Evolutionary conservation across 2,329 filamentous ascomycete genomes (phyloP).

Genomic region (Cordyceps cateniannulata): DNA sequence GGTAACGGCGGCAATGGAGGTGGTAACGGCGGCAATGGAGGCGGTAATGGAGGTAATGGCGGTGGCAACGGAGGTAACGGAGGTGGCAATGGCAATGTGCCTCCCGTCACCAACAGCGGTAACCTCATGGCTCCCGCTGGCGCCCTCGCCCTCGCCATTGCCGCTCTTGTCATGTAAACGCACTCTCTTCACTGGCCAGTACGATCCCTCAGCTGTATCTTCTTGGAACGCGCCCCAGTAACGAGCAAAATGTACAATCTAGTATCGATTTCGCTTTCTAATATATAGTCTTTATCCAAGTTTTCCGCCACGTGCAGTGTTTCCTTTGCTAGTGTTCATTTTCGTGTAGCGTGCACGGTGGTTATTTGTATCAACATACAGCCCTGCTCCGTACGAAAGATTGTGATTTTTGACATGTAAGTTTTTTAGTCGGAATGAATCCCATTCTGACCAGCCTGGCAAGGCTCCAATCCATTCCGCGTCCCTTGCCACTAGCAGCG

Average conservation of each 20-base stretch:
- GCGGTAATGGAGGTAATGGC: not conserved
- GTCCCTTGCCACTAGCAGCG: no score
- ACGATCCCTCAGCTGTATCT: not conserved
- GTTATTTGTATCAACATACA: no score
- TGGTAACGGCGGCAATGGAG: not conserved
- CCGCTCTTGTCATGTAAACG: constrained; percentile 10
- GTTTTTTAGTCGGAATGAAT: no score
- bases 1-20: not conserved
- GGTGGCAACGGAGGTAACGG: not conserved
- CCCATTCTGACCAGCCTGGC: no score
- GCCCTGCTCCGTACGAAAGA: no score
- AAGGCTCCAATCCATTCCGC: no score
- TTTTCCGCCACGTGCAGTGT: not conserved
- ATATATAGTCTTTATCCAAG: constrained; percentile 1
- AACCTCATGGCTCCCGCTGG: constrained; percentile 10
- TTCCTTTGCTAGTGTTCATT: no score
- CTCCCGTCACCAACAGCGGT: constrained; percentile 1
- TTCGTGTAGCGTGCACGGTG: no score
- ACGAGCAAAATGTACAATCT: constrained; percentile 10
- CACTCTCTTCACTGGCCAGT: not conserved
- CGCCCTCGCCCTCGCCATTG: constrained; percentile 9
- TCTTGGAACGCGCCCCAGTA: not conserved
- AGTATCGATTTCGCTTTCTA: constrained; percentile 5
- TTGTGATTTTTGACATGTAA: no score
- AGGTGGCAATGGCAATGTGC: not conserved